Conservation (phyloP, 1,284 basidiomycete species). For the Wallemia mellicola region DNA sequence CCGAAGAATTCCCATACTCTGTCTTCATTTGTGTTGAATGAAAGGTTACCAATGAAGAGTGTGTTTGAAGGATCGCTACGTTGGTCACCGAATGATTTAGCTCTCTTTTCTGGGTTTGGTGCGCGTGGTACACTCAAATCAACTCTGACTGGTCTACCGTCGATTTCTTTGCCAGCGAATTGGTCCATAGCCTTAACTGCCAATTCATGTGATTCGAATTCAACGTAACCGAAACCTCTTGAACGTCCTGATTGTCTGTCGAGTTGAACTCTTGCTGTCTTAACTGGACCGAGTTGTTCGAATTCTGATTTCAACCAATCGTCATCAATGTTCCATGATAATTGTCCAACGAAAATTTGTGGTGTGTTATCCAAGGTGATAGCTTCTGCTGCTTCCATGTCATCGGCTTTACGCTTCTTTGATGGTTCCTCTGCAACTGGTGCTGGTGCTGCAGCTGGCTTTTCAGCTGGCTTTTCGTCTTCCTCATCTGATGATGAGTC, state of each 20-base stretch:
- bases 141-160: conserved; percentile 58
- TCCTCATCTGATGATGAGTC: conserved; percentile 12
- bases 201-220: conserved; percentile 35
- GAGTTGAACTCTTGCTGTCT: conserved; percentile 60
- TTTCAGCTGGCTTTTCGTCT: conserved; percentile 10
- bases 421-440: conserved; percentile 19
- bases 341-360: conserved; percentile 63
- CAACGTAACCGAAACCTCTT: conserved; percentile 81
- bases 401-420: conserved; percentile 60
- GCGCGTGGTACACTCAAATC: conserved; percentile 40
- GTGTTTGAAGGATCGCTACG: conserved; percentile 35
- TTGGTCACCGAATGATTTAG: conserved; percentile 41
- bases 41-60: conserved; percentile 73
- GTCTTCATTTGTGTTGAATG: conserved; percentile 55
- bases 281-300: conserved; percentile 56
- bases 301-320: conserved; percentile 87
- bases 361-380: conserved; percentile 26
- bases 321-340: conserved; percentile 94
- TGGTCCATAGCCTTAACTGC: conserved; percentile 42
- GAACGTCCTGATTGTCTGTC: conserved; percentile 67
- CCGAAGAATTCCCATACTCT: conserved; percentile 70
- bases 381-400: conserved; percentile 22
- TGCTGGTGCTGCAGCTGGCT: conserved; percentile 9
- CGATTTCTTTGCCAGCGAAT: conserved; percentile 54
- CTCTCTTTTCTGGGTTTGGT: conserved; percentile 31